Evolutionary conservation across 1,284 basidiomycete species (phyloP).

Genomic region (Wolfiporia cocos): DNA sequence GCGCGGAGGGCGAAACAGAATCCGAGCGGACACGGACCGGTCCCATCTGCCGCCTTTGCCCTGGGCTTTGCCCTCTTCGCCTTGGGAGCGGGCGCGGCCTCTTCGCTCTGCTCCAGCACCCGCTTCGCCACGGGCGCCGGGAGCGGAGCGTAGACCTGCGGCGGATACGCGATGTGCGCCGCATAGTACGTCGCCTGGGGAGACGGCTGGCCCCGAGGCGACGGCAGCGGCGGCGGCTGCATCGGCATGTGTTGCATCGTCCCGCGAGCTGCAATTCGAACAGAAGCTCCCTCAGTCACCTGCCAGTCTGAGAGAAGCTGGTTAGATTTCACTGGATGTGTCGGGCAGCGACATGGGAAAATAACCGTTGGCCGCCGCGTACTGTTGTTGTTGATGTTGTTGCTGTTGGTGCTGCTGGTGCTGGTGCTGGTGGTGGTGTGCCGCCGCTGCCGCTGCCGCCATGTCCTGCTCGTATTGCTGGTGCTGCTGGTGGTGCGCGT

Average conservation of each 20-base stretch:
- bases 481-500: conserved; percentile 14
- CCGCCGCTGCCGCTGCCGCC: conserved; percentile 7
- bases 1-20: conserved; percentile 4
- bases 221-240: conserved; percentile 14
- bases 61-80: conserved; percentile 36
- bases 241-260: conserved; percentile 26
- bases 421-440: no score
- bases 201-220: conserved; percentile 15
- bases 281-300: conserved; percentile 43
- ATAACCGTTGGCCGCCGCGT: conserved; percentile 18
- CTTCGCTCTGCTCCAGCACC: conserved; percentile 29
- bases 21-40: conserved; percentile 21
- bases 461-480: conserved; percentile 13
- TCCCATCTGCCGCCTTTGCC: conserved; percentile 26
- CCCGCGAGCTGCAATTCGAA: conserved; percentile 50
- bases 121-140: conserved; percentile 30
- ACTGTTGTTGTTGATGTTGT: conserved; percentile 7
- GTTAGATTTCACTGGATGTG: conserved; percentile 19
- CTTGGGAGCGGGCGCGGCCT: conserved; percentile 29
- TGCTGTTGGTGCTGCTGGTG: conserved; percentile 14
- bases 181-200: conserved; percentile 16
- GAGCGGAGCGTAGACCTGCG: conserved; percentile 15
- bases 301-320: conserved; percentile 35
- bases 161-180: conserved; percentile 13
- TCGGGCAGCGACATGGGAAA: conserved; percentile 15